phyloP scores from a whole-genome alignment of 345 rosid species.

The Moricandia moricandioides region DNA sequence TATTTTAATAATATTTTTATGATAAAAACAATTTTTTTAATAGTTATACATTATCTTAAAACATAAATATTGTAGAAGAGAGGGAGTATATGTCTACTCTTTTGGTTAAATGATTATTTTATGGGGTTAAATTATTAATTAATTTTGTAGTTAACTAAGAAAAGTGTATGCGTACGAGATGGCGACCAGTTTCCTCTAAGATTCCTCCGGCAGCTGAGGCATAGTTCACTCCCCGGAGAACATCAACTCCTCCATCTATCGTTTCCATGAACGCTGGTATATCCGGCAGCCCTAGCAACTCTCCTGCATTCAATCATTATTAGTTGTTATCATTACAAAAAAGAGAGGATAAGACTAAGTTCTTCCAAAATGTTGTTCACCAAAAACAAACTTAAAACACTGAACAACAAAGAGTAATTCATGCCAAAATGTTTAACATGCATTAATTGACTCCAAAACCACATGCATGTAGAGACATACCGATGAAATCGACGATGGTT shows the following conservation, averaged over 20 bases:
- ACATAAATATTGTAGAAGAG: no score
- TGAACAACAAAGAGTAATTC: not conserved
- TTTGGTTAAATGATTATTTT: not conserved
- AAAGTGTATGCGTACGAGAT: conserved; percentile 30
- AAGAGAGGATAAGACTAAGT: not conserved
- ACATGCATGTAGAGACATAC: conserved; percentile 34
- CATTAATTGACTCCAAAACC: not conserved
- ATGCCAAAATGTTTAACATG: not conserved
- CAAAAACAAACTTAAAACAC: not conserved
- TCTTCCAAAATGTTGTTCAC: not conserved
- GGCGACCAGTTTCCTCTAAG: conserved; percentile 64
- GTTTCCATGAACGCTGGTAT: conserved; percentile 58
- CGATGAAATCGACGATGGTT: conserved; percentile 70
- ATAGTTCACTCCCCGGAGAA: conserved; percentile 63
- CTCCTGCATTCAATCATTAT: conserved; percentile 40
- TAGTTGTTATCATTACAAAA: not conserved
- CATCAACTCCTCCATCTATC: conserved; percentile 34
- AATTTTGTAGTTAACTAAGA: not conserved
- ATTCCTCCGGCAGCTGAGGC: conserved; percentile 94
- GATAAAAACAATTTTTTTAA: no score
- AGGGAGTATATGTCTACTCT: no score
- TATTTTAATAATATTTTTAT: no score
- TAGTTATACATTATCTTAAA: no score
- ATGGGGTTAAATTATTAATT: no score
- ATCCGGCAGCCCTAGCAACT: conserved; percentile 57